Evolutionary conservation across 192 early-diverging fungal genomes (phyloP), one percentile per base, ranked within the genome.

Genomic region (Gamsiella multidivaricata): DNA sequence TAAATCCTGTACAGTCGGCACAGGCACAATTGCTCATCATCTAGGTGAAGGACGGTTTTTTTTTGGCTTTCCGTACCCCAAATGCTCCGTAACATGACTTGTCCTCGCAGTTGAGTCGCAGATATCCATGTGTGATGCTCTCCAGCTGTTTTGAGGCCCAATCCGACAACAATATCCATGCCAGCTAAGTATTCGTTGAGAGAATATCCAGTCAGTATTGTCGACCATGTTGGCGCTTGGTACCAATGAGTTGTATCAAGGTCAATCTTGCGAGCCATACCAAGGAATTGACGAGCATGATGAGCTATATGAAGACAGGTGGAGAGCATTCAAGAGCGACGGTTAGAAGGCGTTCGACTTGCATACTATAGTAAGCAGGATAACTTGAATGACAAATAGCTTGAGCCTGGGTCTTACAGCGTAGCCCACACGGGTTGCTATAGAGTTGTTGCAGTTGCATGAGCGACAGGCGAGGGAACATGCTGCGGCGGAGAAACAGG

Each of bases 91-190:
- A 96, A 81, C 96, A 98, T 26, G 89, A 86, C 41, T 81, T 80
- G 26, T 92, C 93, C 37, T 94, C 86, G 61, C 97, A 99, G 63
- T 93, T 88, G 33, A 96, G 80, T 64, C 93, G 87, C 70, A 99
- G 84, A 68, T 96, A 97, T 73, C 94, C 95, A 72, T 90, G 89
- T 14, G 91, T 88, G 36, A 95, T 83, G 26, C 86, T 85, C 51
- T 93, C 87, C 34, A 97, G 79, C 61, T 94, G 91, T 55, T 91
- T 86, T 49, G 91, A 92, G 15, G 91, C 94, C 95, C 94, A 96
- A 70, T 94, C 91, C 29, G 92, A 91, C 37, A 91, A 78, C 86
- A 94, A 90, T 50, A 94, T 84, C 88, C 94, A 99, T n/a, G 97
- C 93, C 22, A 96, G 79, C 63, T 89, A 69, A n/a, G 39, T 41